Evolutionary conservation across 169 alveolate genomes (phyloP), one percentile per base, ranked within the genome.

Genomic region (Eimeria falciformis): DNA sequence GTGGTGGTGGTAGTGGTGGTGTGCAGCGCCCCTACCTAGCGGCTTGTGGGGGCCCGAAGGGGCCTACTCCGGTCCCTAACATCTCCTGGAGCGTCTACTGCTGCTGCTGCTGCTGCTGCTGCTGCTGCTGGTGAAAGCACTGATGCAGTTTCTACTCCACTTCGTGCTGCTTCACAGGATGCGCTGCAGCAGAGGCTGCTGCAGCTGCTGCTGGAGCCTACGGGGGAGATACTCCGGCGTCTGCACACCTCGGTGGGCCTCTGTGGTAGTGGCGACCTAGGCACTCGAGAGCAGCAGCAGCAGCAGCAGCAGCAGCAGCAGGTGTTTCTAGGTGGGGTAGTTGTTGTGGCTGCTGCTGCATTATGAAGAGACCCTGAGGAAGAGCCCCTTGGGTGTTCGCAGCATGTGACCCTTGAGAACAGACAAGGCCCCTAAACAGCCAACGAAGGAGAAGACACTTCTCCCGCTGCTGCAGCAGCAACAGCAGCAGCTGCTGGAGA

Each of bases 381-480:
- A n/a, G n/a, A n/a, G n/a, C n/a, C n/a, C n/a, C n/a, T n/a, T n/a
- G n/a, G n/a, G n/a, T n/a, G n/a, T n/a, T n/a, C n/a, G n/a, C n/a
- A n/a, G n/a, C n/a, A n/a, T n/a, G n/a, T n/a, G n/a, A n/a, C n/a
- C n/a, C n/a, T n/a, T n/a, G n/a, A n/a, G n/a, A 17, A 66, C 0
- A 25, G 33, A 23, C 21, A 23, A 18, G 21, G 5, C 0, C 21
- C 46, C 45, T 66, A 40, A 5, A 66, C 78, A 6, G 29, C 5
- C 45, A 4, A 23, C 47, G 21, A 23, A 25, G 78, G 21, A 18
- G 5, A 18, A 25, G 12, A 4, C 14, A 17, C 78, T 66, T 40
- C 78, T 66, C 47, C 78, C 29, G 78, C 45, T n/a, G 78, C 78
- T n/a, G 78, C 78, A 6, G 56, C 81, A 17, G 81, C 81, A 27